Conservation (phyloP, 164 flowering plant genomes). For the Stephania yunnanensis region DNA sequence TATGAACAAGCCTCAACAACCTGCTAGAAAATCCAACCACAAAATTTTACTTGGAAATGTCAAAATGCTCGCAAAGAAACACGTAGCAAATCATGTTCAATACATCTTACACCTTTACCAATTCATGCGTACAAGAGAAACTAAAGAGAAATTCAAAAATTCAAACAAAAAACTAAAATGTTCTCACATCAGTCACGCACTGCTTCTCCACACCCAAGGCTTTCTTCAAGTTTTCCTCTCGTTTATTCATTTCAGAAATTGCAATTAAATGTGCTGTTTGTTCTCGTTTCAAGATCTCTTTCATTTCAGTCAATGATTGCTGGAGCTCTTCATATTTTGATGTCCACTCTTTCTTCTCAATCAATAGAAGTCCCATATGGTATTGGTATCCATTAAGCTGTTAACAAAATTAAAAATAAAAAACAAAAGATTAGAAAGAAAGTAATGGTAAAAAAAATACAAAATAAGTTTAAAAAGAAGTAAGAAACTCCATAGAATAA, state of each 20-base stretch:
- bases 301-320: slow-evolving; percentile 52
- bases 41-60: no score
- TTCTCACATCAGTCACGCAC: slow-evolving; percentile 65
- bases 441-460: neutral
- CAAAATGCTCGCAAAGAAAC: no score
- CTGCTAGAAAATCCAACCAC: no score
- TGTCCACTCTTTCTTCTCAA: slow-evolving; percentile 81
- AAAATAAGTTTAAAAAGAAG: neutral
- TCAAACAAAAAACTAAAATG: neutral
- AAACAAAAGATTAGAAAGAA: neutral
- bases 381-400: slow-evolving; percentile 88
- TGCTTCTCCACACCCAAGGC: slow-evolving; percentile 66
- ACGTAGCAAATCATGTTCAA: no score
- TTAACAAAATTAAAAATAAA: slow-evolving; percentile 6
- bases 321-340: slow-evolving; percentile 47
- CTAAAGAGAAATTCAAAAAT: neutral
- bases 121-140: no score
- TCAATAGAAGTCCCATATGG: slow-evolving; percentile 86
- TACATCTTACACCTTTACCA: no score
- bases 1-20: no score
- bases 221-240: slow-evolving; percentile 66
- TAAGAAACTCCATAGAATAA: neutral
- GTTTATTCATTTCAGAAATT: slow-evolving; percentile 59
- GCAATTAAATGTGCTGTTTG: slow-evolving; percentile 59
- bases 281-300: slow-evolving; percentile 70